Evolutionary conservation across 495 filamentous ascomycete genomes (phyloP).

Genomic region (Penicillium waksmanii): DNA sequence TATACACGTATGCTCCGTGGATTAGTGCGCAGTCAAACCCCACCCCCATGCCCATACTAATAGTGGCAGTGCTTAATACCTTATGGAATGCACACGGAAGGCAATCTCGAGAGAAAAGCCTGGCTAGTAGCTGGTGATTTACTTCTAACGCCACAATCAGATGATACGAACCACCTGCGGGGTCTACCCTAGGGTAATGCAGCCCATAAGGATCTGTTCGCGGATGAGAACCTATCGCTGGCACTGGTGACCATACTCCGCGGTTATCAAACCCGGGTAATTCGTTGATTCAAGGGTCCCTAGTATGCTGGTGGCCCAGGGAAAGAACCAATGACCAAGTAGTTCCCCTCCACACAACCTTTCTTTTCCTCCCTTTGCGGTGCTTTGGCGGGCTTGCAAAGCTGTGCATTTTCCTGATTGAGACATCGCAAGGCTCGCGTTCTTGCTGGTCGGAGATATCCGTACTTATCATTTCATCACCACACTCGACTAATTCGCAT

Average conservation of each 20-base stretch:
- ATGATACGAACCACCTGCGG: slow-evolving; percentile 40
- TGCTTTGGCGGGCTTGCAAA: not conserved
- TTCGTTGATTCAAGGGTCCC: slow-evolving; percentile 10
- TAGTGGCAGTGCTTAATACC: not conserved
- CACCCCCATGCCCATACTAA: not conserved
- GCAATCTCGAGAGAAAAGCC: not conserved
- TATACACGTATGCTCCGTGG: too few species aligned
- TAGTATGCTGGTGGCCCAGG: not conserved
- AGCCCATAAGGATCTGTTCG: slow-evolving; percentile 19
- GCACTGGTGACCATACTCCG: slow-evolving; percentile 5
- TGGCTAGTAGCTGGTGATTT: not conserved
- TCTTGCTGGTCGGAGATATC: not conserved
- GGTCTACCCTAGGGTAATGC: slow-evolving; percentile 31
- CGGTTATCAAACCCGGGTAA: slow-evolving; percentile 16
- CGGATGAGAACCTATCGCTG: slow-evolving; percentile 21
- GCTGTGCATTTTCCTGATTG: not conserved
- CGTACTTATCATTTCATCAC: not conserved
- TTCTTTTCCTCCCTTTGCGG: not conserved
- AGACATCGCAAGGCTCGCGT: not conserved
- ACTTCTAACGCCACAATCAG: slow-evolving; percentile 29
- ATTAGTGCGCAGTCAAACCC: too few species aligned
- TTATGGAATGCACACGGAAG: not conserved
- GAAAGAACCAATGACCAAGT: slow-evolving; percentile 8
- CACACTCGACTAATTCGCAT: not conserved
- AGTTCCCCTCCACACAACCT: slow-evolving; percentile 4